Percentiles rank a stretch among this genome's conserved stretches.
Evolutionary conservation across 177 flowering plant species (phyloP).

Genomic region (Tripterygium wilfordii): DNA sequence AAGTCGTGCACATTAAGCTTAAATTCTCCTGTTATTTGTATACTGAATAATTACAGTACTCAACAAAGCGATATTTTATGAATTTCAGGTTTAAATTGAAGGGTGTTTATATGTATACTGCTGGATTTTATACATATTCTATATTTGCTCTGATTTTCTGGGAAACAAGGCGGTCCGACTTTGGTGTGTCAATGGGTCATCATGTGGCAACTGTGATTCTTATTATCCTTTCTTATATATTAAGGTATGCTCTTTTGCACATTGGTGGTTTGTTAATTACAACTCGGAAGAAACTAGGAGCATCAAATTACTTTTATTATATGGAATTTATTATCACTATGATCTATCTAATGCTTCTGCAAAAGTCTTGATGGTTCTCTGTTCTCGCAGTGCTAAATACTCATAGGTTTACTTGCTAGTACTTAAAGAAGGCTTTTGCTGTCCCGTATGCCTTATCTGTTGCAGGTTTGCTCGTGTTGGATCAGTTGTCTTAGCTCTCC

Average conservation of each 20-base stretch:
- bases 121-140: conserved; percentile 83
- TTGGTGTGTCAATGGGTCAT: conserved; percentile 76
- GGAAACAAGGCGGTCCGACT: conserved; percentile 90
- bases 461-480: conserved; percentile 84
- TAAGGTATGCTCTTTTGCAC: conserved; percentile 55
- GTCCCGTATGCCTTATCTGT: not conserved
- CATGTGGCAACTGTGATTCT: conserved; percentile 65
- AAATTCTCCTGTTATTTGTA: not conserved
- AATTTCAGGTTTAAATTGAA: conserved; percentile 69
- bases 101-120: conserved; percentile 63
- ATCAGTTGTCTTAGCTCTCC: conserved; percentile 78
- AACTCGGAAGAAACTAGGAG: not conserved
- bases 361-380: not conserved
- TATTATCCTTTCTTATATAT: conserved; percentile 57
- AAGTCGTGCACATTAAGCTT: not conserved
- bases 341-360: not conserved
- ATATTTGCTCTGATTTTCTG: conserved; percentile 80
- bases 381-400: no score
- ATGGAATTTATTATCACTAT: no score
- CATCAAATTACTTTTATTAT: not conserved
- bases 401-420: no score
- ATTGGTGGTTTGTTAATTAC: not conserved
- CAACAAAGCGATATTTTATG: not conserved
- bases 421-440: not conserved
- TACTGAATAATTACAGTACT: not conserved